Percentiles rank a stretch among this genome's conserved stretches.
Evolutionary conservation across 495 filamentous ascomycete genomes (phyloP).

Genomic region (Neurospora tetraspora): DNA sequence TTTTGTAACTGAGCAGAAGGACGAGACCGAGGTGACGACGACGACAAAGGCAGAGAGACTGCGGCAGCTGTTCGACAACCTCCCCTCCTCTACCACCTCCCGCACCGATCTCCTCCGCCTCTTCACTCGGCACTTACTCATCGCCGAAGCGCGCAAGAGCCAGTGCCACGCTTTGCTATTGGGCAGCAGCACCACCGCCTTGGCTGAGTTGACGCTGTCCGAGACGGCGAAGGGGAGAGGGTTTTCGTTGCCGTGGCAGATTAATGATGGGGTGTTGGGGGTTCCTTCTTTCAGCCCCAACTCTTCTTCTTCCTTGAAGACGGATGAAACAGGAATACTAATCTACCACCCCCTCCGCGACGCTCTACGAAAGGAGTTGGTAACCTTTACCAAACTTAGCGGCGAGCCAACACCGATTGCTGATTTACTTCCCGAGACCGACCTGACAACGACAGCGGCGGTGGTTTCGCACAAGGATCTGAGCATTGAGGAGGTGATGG

Average conservation of each 20-base stretch:
- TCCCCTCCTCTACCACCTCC: constrained; percentile 66
- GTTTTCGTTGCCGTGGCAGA: constrained; percentile 67
- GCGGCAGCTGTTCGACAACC: constrained; percentile 40
- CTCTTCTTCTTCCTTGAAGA: too few relatives aligned
- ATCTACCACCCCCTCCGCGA: constrained; percentile 52
- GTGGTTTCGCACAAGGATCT: constrained; percentile 59
- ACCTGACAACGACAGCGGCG: constrained; percentile 20
- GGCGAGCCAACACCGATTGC: constrained; percentile 17
- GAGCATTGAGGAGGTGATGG: constrained; percentile 86
- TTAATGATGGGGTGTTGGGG: constrained; percentile 59
- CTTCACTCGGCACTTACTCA: constrained; percentile 58
- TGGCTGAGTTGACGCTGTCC: constrained; percentile 77
- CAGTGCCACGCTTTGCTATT: constrained; percentile 65
- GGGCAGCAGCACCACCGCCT: constrained; percentile 75
- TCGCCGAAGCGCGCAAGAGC: constrained; percentile 47
- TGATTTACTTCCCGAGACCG: constrained; percentile 6
- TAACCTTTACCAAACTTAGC: constrained; percentile 46
- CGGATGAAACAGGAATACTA: not conserved
- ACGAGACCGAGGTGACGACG: constrained; percentile 6
- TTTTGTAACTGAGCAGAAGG: constrained; percentile 14
- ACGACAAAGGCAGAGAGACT: constrained; percentile 34
- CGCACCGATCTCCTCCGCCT: constrained; percentile 60
- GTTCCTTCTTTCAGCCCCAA: constrained; percentile 14
- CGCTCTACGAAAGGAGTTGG: constrained; percentile 68
- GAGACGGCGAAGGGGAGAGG: constrained; percentile 88